These are phyloP conservation scores for Mychonastes homosphaera DNA, from an alignment of 139 green algal genomes.

Conservation along the genomic window DNA sequence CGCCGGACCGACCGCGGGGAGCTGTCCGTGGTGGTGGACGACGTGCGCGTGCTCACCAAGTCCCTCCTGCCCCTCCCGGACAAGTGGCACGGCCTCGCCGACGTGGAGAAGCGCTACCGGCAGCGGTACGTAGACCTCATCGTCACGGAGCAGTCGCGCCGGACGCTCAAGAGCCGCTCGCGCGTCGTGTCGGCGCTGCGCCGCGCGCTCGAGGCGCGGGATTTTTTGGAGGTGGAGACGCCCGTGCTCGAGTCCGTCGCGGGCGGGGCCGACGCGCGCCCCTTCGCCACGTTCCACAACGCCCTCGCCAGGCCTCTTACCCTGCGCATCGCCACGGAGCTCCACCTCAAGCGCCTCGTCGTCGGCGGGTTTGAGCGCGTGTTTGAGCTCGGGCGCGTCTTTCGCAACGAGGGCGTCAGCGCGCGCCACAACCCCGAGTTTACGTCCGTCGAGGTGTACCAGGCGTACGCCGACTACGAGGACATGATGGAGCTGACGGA, in stretches of 20 bases:
- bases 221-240: conserved; percentile 68
- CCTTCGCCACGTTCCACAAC: conserved; percentile 96
- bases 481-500: conserved; percentile 97
- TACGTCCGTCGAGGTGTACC: conserved; percentile 90
- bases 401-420: conserved; percentile 86
- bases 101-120: conserved; percentile 91
- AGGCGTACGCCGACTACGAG: conserved; percentile 91
- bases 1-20: conserved; percentile 93
- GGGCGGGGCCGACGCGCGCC: conserved; percentile 88
- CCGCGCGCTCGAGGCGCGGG: conserved; percentile 65
- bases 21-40: conserved; percentile 56
- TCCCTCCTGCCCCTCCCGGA: conserved; percentile 88
- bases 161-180: conserved; percentile 71
- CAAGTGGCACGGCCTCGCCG: conserved; percentile 93
- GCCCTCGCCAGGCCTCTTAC: conserved; percentile 70
- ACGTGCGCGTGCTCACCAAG: conserved; percentile 81
- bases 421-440: conserved; percentile 98
- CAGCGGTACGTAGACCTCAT: conserved; percentile 94
- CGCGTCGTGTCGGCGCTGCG: conserved; percentile 65
- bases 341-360: conserved; percentile 89
- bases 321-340: conserved; percentile 95
- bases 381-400: conserved; percentile 93
- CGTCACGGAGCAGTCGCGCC: conserved; percentile 64
- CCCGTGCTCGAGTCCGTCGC: conserved; percentile 73
- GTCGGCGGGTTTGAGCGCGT: conserved; percentile 89